phyloP scores from a whole-genome alignment of 768 basidiomycete species.

The Rhizopogon sp. region DNA sequence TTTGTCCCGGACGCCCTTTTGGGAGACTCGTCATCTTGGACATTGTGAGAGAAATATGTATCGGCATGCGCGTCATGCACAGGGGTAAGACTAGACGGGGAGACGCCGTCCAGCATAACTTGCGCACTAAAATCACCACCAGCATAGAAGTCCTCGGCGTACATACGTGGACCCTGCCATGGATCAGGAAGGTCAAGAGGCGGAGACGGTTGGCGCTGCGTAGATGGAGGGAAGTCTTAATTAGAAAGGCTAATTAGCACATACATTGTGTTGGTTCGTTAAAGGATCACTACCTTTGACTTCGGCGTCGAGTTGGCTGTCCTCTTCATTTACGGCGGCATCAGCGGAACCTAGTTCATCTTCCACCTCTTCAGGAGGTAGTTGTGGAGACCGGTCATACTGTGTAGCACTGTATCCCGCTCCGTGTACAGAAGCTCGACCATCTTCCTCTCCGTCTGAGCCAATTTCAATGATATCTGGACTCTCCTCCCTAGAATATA shows the following conservation, averaged over 20 bases:
- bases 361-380: not conserved
- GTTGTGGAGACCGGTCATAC: conserved; percentile 4
- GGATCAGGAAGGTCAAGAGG: conserved; percentile 31
- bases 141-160: conserved; percentile 40
- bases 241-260: not conserved
- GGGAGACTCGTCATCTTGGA: not conserved
- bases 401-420: conserved; percentile 14
- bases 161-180: conserved; percentile 35
- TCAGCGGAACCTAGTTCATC: not conserved
- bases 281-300: conserved; percentile 5
- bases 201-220: conserved; percentile 1
- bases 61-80: conserved; percentile 9
- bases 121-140: conserved; percentile 33
- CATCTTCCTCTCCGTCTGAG: conserved; percentile 23
- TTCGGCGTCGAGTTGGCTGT: conserved; percentile 10
- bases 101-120: not conserved
- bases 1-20: no score
- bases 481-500: conserved; percentile 3
- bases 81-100: conserved; percentile 21
- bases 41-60: not conserved
- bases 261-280: not conserved
- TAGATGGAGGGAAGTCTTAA: not conserved
- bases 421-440: conserved; percentile 6
- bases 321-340: not conserved
- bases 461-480: conserved; percentile 17